A percentile compares a stretch with the other conserved stretches of the same genome.
These are phyloP conservation scores for Lactuca saligna DNA, from an alignment of 129 eudicot species.

Conservation along the genomic window DNA sequence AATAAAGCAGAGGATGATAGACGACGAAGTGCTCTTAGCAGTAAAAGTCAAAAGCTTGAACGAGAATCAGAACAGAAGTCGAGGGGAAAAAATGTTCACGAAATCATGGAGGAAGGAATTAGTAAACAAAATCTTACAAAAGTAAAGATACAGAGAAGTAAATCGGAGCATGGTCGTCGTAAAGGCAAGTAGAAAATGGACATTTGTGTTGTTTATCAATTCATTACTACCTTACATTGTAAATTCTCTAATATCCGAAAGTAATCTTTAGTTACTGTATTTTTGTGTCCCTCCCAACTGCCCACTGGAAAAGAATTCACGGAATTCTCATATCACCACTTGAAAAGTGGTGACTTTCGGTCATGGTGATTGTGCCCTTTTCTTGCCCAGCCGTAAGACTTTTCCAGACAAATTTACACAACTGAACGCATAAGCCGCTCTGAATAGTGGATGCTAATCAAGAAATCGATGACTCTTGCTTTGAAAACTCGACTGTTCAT, in stretches of 20 bases:
- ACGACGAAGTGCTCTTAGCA: slow-evolving; percentile 34
- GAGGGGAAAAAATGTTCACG: slow-evolving; percentile 23
- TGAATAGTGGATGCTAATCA: neutral
- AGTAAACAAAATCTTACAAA: slow-evolving; percentile 28
- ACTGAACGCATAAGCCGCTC: no score
- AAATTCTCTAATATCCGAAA: neutral
- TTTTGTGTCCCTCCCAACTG: neutral
- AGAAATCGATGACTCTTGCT: neutral
- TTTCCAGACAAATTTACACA: no score
- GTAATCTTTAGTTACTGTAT: neutral
- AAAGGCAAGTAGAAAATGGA: slow-evolving; percentile 32
- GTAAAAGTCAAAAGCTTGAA: slow-evolving; percentile 29
- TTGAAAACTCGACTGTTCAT: neutral
- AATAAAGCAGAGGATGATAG: slow-evolving; percentile 25
- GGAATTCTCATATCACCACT: neutral
- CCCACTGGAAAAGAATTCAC: neutral
- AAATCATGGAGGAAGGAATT: slow-evolving; percentile 34
- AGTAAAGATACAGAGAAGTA: slow-evolving; percentile 33
- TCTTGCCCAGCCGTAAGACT: no score
- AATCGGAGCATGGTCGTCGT: slow-evolving; percentile 26
- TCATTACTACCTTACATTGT: slow-evolving; percentile 10
- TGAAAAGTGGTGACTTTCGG: no score
- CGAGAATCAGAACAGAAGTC: slow-evolving; percentile 32
- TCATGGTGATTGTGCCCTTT: no score
- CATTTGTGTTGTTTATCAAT: slow-evolving; percentile 6